Evolutionary conservation across 208 protist species (phyloP).

Genomic region (Leishmania turanica): DNA sequence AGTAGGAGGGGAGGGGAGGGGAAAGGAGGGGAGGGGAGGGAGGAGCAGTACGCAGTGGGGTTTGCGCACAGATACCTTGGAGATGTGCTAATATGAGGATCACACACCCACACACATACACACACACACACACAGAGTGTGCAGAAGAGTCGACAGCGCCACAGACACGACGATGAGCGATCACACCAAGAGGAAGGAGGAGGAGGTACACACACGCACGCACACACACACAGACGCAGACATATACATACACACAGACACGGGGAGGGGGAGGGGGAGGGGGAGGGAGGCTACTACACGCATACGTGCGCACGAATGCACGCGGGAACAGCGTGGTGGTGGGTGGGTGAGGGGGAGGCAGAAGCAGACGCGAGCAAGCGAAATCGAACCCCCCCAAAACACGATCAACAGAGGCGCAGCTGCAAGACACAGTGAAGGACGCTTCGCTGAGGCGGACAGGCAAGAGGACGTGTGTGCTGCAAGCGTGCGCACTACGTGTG

Average conservation of each 20-base stretch:
- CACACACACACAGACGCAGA: background rate
- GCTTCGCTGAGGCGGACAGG: background rate
- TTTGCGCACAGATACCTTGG: background rate
- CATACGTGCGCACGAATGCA: background rate
- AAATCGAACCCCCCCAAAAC: background rate
- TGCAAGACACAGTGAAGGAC: background rate
- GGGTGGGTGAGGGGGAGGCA: background rate
- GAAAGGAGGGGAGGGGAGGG: background rate
- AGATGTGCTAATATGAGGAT: background rate
- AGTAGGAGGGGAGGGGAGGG: too few relatives aligned
- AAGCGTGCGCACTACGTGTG: background rate
- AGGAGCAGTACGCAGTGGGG: background rate
- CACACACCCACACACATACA: background rate
- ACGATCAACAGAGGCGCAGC: background rate
- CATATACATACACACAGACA: background rate
- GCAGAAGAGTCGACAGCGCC: too few relatives aligned
- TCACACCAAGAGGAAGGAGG: too few relatives aligned
- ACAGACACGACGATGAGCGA: too few relatives aligned
- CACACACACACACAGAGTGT: background rate
- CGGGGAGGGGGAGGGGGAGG: too few relatives aligned
- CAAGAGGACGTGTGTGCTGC: too few relatives aligned
- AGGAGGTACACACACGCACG: too few relatives aligned
- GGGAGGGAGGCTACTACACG: background rate
- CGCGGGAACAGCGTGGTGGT: too few relatives aligned
- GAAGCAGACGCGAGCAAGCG: background rate